Percentiles rank a stretch among this genome's conserved stretches.
Conservation (phyloP, 768 basidiomycete species). For the Neoboletus brunneissimus region DNA sequence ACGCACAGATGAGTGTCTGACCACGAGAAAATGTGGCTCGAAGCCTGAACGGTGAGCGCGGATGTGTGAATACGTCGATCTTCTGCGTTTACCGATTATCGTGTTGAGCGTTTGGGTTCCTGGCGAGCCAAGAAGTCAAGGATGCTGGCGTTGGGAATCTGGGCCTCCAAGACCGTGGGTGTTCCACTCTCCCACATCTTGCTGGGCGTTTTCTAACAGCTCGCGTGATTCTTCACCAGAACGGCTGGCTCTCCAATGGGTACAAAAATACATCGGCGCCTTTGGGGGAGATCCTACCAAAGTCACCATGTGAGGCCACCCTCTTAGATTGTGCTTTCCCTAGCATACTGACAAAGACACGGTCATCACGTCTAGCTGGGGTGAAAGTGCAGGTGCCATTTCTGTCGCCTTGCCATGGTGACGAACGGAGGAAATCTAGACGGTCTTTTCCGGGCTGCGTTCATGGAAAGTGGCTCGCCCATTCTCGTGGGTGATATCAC, state of each 20-base stretch:
- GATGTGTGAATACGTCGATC: neutral
- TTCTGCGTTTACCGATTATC: neutral
- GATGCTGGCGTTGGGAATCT: constrained; percentile 44
- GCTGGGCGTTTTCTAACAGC: neutral
- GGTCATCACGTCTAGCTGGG: constrained; percentile 19
- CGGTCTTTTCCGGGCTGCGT: constrained; percentile 26
- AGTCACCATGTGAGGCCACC: constrained; percentile 31
- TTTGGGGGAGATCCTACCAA: constrained; percentile 61
- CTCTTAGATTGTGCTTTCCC: neutral
- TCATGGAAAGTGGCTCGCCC: constrained; percentile 44
- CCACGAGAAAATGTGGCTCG: neutral
- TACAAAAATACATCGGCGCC: constrained; percentile 53
- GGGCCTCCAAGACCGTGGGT: constrained; percentile 46
- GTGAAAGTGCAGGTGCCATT: constrained; percentile 41
- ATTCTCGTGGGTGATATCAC: constrained; percentile 21
- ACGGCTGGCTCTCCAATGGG: constrained; percentile 46
- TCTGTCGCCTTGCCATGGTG: constrained; percentile 28
- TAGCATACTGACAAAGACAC: neutral
- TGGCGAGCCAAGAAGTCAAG: constrained; percentile 40
- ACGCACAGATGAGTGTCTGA: neutral
- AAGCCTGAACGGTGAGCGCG: constrained; percentile 8
- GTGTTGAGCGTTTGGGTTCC: constrained; percentile 36
- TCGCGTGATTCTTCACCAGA: constrained; percentile 15
- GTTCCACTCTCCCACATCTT: neutral
- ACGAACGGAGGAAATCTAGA: constrained; percentile 24